Base-by-base conservation (phyloP, 352 stramenopile genomes). In the Nothophytophthora sp. region DNA sequence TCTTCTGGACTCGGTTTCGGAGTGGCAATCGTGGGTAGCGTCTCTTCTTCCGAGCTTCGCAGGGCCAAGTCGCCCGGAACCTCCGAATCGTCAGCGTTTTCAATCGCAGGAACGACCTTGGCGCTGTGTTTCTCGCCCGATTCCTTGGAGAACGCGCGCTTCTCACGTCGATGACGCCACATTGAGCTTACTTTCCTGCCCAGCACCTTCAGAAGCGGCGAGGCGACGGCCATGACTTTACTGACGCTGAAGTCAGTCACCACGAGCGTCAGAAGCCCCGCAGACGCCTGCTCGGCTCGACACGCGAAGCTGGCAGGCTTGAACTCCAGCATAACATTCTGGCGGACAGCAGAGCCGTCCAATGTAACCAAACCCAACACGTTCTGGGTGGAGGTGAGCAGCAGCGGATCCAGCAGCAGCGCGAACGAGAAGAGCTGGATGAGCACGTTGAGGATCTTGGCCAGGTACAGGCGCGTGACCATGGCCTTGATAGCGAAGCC, bases 401-500 rank as follows among this genome's bases (percentile, higher is more conserved):
- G 29, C 24, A 80, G 79, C 15, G 84, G 84, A 16, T 92, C 73
- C 6, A 92, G 42, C 7, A 94, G 59, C 20, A 91, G 53, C 18
- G 66, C 64, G 50, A 86, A 91, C 19, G 84, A 92, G 47, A 81
- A 78, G 20, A 94, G 35, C 51, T 94, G 84, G 38, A 94, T 90
- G 13, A 91, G 32, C 1, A 89, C 78, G 42, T 94, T 94, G 15
- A 94, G 64, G 20, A 89, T 79, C 55, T 94, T 92, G n/a, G 84
- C 79, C 34, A 94, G 35, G 41, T 91, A 94, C 33, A 94, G 41
- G 1, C 81, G 76, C 20, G 74, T 90, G 28, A 92, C 73, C 77
- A 91, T 90, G 7, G 79, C 76, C 56, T 94, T 92, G 62, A 91
- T 91, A 13, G 75, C 64, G 57, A 92, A 92, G 0, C 81, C 81